Base-by-base conservation (phyloP, 2,329 filamentous ascomycete species). In the Colletotrichum tropicale region DNA sequence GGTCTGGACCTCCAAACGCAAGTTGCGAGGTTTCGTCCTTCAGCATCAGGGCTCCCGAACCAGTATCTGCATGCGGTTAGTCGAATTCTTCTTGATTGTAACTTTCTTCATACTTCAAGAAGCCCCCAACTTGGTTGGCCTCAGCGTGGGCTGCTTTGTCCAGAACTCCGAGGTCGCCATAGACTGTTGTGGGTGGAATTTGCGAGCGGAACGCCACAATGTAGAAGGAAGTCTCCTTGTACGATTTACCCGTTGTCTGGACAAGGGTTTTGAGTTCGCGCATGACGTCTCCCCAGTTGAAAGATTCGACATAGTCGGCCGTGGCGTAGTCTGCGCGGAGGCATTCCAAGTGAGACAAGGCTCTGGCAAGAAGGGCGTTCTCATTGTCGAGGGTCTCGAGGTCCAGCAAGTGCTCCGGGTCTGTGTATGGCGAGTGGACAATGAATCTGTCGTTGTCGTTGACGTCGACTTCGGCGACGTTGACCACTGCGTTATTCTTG, bases 191-290 rank as follows among this genome's bases (percentile, higher is more conserved):
- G 3, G 90, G 88, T 48, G 92, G 92, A 71, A 98, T 91, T 78
- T 89, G 90, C 8, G 94, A 96, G 18, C 95, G 91, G 85, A 98
- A 98, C 6, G 93, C 93, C 55, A 98, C 95, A 71, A 97, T 92
- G 85, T 96, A 98, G 86, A 96, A 98, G 32, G 87, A 89, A 66
- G 89, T 90, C 75, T 89, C 86, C 70, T 87, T 89, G 92, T 94
- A 96, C 77, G 89, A 85, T 8, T 85, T 85, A 15, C 89, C 82
- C 8, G 83, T 88, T 10, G 85, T 82, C 4, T 80, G 79, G 13
- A 87, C 85, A 4, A 96, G 86, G 3, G 86, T 81, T 72, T 85
- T 88, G 67, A 97, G 85, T 36, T 89, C 86, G 6, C 86, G 84
- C 13, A 97, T 86, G 16, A 95, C 88, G 56, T 90, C 85, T 5